Percentiles rank a stretch among this genome's conserved stretches.
Conservation (phyloP, 495 filamentous ascomycete genomes). For the Aspergillus bridgeri region DNA sequence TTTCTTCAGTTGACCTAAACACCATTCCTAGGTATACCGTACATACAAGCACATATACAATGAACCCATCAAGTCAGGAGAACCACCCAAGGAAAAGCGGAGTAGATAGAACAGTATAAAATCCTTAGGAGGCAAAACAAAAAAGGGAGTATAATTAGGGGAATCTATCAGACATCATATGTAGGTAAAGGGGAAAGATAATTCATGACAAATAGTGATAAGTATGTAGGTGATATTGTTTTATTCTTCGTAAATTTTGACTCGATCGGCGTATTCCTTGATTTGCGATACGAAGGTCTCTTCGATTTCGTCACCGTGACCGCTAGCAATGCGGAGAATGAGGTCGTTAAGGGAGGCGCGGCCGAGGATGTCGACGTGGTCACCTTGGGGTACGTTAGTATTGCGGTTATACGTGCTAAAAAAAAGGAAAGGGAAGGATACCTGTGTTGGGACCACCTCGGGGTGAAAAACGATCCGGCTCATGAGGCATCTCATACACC, state of each 20-base stretch:
- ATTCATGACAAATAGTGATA: not conserved
- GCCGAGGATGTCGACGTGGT: conserved; percentile 96
- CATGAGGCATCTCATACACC: conserved; percentile 92
- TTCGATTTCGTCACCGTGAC: conserved; percentile 74
- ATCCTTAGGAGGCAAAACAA: not conserved
- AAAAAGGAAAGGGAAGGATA: conserved; percentile 19
- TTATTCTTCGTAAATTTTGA: conserved; percentile 67
- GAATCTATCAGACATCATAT: not conserved
- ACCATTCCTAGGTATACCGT: not conserved
- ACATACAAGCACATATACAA: not conserved
- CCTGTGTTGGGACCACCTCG: conserved; percentile 91
- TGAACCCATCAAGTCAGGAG: not conserved
- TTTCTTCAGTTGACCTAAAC: too few relatives aligned
- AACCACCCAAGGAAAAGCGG: not conserved
- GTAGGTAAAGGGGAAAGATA: not conserved
- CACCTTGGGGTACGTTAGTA: conserved; percentile 45
- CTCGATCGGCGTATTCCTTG: conserved; percentile 70
- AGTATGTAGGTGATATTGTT: not conserved
- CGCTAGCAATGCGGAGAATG: conserved; percentile 84
- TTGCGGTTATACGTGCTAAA: not conserved
- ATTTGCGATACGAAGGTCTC: conserved; percentile 80
- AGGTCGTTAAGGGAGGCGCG: conserved; percentile 85
- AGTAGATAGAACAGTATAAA: not conserved
- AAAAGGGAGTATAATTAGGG: not conserved
- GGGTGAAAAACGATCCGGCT: conserved; percentile 87